These are phyloP conservation scores for Hymenoscyphus fraxineus DNA, from an alignment of 2,329 filamentous ascomycete genomes.

Conservation along the genomic window DNA sequence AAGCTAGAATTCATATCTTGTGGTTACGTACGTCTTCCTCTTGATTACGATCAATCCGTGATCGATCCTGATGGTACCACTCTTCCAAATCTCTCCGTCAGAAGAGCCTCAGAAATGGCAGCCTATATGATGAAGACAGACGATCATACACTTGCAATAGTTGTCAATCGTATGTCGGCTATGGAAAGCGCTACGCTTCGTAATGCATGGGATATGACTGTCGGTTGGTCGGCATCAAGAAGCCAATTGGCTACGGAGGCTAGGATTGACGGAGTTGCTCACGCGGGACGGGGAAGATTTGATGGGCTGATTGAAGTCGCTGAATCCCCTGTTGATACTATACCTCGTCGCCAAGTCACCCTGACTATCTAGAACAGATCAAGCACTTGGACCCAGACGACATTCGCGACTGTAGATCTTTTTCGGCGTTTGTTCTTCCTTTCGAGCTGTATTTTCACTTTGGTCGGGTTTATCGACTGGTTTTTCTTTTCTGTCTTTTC, in stretches of 20 bases:
- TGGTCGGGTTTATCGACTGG: too few species aligned
- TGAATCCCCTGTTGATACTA: not conserved
- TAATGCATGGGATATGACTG: slow-evolving; percentile 28
- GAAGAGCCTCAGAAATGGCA: slow-evolving; percentile 28
- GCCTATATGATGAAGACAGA: slow-evolving; percentile 32
- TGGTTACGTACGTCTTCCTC: slow-evolving; percentile 31
- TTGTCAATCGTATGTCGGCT: slow-evolving; percentile 28
- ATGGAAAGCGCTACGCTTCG: slow-evolving; percentile 25
- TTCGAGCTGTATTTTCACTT: too few species aligned
- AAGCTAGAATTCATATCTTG: slow-evolving; percentile 32
- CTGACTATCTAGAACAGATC: not conserved
- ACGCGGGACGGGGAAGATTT: slow-evolving; percentile 30
- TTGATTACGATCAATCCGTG: slow-evolving; percentile 32
- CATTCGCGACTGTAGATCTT: not conserved
- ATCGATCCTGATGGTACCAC: slow-evolving; percentile 18
- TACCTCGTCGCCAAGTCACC: not conserved
- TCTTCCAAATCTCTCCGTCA: slow-evolving; percentile 18
- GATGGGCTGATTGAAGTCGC: slow-evolving; percentile 26
- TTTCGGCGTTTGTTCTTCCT: not conserved
- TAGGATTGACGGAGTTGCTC: slow-evolving; percentile 25
- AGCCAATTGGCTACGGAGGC: slow-evolving; percentile 20
- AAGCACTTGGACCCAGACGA: not conserved
- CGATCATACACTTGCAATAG: slow-evolving; percentile 25
- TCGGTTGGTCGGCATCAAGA: slow-evolving; percentile 23
- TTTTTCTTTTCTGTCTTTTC: too few species aligned